Base-by-base conservation (phyloP, 2,329 filamentous ascomycete genomes). In the Atkinsonella texensis region DNA sequence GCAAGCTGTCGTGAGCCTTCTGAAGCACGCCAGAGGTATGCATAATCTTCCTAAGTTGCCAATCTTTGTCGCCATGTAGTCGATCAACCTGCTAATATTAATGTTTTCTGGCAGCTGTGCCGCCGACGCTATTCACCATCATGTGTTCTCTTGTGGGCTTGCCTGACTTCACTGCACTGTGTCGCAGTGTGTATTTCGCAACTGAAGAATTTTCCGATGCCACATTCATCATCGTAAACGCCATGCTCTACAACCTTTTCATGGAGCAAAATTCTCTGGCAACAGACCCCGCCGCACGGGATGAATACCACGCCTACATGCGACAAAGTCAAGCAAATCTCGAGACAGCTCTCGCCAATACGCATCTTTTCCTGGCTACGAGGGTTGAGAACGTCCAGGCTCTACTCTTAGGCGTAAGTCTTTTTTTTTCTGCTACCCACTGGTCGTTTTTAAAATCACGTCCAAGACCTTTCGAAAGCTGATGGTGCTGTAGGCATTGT, bases 301-400 rank as follows among this genome's bases (percentile, higher is more conserved):
- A 68, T 18, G 63, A 71, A 51, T 70, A 71, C 46, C 63, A 66
- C 39, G 58, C 61, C 4, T 69, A 70, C 49, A 63, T 68, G 46
- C 60, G 66, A 39, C 61, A 71, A 53, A 75, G 73, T 53, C 69
- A 70, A 42, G 65, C 68, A 50, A 78, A 78, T 52, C 60, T 77
- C 18, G 74, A 78, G 58, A 76, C 73, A 11, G 69, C 69, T 4
- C 62, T 78, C 1, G 68, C 71, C 31, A 73, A 75, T 56, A 66
- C 83, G 51, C 75, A 75, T 12, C 65, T 84, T 23, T 71, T 83
- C 56, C 66, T 82, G 58, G 75, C 79, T 1, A 70, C 77, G 23
- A 77, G 68, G 32, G 63, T 72, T 39, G 66, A 77, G 55, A 82
- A 75, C 43, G 72, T 83, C 20, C 73, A 81, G 55, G 77, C 80